Evolutionary conservation across 75 land plant species (phyloP).

Genomic region (Picea glauca): DNA sequence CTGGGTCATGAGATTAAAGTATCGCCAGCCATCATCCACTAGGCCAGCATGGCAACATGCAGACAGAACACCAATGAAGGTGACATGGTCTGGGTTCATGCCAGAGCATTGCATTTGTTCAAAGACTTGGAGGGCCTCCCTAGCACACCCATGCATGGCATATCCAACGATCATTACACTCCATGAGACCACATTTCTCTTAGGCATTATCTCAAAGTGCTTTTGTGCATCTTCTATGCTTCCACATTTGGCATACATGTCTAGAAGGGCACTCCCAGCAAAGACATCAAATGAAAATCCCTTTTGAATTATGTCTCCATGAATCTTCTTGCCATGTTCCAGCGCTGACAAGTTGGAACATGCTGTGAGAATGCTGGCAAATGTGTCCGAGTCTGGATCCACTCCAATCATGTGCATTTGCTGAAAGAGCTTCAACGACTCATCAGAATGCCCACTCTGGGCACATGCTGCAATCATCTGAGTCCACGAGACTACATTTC

Average conservation of each 20-base stretch:
- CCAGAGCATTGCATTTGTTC: slow-evolving; percentile 8
- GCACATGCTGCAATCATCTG: slow-evolving; percentile 25
- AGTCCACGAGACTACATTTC: slow-evolving; percentile 26
- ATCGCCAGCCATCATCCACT: slow-evolving; percentile 8
- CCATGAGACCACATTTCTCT: slow-evolving; percentile 15
- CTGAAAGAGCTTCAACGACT: slow-evolving; percentile 20
- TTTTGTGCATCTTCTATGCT: slow-evolving; percentile 1
- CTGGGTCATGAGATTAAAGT: not conserved
- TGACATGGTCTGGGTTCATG: slow-evolving; percentile 19
- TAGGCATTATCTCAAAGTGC: slow-evolving; percentile 9
- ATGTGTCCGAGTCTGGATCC: slow-evolving; percentile 21
- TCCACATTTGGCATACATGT: slow-evolving; percentile 20
- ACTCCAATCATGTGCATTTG: slow-evolving; percentile 17
- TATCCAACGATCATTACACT: slow-evolving; percentile 18
- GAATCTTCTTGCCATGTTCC: slow-evolving; percentile 22
- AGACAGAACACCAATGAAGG: slow-evolving; percentile 23
- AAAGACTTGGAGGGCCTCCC: slow-evolving; percentile 17
- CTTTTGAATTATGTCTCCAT: slow-evolving; percentile 6
- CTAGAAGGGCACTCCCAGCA: slow-evolving; percentile 13
- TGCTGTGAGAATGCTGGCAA: slow-evolving; percentile 19
- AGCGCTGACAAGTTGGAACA: slow-evolving; percentile 17
- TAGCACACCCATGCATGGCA: slow-evolving; percentile 6
- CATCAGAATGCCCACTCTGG: slow-evolving; percentile 13
- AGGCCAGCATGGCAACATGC: slow-evolving; percentile 24
- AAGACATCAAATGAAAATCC: slow-evolving; percentile 14